A percentile compares a stretch with the other conserved stretches of the same genome.
These are phyloP conservation scores for Fusarium pseudograminearum DNA, from an alignment of 2,329 filamentous ascomycete genomes.

Conservation along the genomic window DNA sequence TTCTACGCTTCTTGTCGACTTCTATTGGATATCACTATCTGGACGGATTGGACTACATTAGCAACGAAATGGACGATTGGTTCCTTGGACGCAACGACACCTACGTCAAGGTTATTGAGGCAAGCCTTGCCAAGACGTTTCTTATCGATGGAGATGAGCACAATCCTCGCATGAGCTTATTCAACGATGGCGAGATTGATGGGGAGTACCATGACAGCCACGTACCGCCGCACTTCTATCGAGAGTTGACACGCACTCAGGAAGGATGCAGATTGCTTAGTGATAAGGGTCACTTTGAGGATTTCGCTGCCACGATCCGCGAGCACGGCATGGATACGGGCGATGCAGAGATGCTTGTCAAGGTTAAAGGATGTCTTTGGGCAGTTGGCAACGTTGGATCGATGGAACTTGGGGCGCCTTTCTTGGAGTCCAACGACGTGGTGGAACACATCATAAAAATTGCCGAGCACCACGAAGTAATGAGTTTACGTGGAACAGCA, in stretches of 20 bases:
- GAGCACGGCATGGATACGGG: constrained; percentile 88
- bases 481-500: constrained; percentile 93
- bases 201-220: constrained; percentile 70
- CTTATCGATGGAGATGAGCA: constrained; percentile 72
- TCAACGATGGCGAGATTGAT: constrained; percentile 68
- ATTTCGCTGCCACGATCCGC: constrained; percentile 89
- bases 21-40: constrained; percentile 98
- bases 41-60: constrained; percentile 97
- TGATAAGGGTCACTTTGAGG: constrained; percentile 95
- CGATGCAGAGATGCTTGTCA: constrained; percentile 86
- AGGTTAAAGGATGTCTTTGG: constrained; percentile 97
- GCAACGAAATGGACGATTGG: constrained; percentile 99
- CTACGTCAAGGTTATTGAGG: constrained; percentile 95
- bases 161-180: constrained; percentile 68
- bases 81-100: constrained; percentile 95
- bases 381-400: constrained; percentile 97
- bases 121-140: constrained; percentile 90
- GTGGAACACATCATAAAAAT: constrained; percentile 89
- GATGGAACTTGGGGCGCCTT: constrained; percentile 96
- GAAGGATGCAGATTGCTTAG: constrained; percentile 92
- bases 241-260: constrained; percentile 89
- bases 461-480: constrained; percentile 86
- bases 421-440: constrained; percentile 90
- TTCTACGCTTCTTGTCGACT: constrained; percentile 92
- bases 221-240: constrained; percentile 97